Conservation (phyloP, 2,329 filamentous ascomycete genomes). For the Fusarium sp. region DNA sequence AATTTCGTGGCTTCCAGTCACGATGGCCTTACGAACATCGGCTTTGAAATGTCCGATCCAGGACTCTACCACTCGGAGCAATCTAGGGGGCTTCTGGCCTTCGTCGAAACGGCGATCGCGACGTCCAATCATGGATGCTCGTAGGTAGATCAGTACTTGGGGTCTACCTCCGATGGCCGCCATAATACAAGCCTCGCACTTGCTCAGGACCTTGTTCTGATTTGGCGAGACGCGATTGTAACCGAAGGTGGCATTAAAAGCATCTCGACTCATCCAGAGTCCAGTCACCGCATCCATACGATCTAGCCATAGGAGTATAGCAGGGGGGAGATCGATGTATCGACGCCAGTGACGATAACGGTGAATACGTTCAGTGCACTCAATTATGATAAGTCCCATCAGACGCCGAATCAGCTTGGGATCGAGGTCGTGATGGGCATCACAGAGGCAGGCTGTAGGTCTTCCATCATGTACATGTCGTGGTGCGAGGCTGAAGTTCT, state of each 20-base stretch:
- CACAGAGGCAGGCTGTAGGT: constrained; percentile 55
- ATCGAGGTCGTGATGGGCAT: constrained; percentile 56
- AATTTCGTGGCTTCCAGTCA: constrained; percentile 26
- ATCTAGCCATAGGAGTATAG: constrained; percentile 41
- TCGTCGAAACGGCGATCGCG: constrained; percentile 32
- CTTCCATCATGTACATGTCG: constrained; percentile 35
- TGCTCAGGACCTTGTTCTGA: constrained; percentile 47
- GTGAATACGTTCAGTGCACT: constrained; percentile 53
- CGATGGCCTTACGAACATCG: constrained; percentile 16
- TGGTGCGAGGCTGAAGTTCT: constrained; percentile 1
- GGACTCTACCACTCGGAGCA: constrained; percentile 56
- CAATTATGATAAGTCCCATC: constrained; percentile 57
- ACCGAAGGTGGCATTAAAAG: constrained; percentile 54
- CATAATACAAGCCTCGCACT: constrained; percentile 67
- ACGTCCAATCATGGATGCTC: constrained; percentile 58
- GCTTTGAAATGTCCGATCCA: constrained; percentile 56
- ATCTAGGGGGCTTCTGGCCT: constrained; percentile 46
- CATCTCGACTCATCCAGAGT: constrained; percentile 54
- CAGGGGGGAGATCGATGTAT: constrained; percentile 13
- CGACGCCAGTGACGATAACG: constrained; percentile 46
- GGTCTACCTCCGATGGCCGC: constrained; percentile 60
- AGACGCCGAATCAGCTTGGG: constrained; percentile 58
- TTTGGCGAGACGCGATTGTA: constrained; percentile 43
- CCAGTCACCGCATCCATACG: constrained; percentile 46
- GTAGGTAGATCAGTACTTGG: constrained; percentile 58